phyloP scores from a whole-genome alignment of 2,329 filamentous ascomycete species.

The Claviceps paspali region DNA sequence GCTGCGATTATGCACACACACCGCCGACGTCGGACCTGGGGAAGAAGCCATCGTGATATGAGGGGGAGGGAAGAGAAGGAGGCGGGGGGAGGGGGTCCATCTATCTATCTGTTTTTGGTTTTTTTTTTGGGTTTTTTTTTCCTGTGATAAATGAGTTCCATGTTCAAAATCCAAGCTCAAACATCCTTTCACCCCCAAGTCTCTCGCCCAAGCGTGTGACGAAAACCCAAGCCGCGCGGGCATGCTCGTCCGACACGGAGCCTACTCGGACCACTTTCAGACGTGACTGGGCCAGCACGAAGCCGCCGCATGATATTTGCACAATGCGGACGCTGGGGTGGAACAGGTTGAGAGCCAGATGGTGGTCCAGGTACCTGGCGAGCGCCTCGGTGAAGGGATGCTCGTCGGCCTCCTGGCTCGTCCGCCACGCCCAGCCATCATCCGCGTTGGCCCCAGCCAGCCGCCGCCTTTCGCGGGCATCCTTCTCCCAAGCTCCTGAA shows the following conservation, averaged over 20 bases:
- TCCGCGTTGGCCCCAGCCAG: slow-evolving; percentile 32
- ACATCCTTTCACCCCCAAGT: slow-evolving; percentile 12
- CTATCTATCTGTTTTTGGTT: no score
- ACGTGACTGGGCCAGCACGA: slow-evolving; percentile 36
- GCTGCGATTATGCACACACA: no score
- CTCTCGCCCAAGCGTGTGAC: slow-evolving; percentile 21
- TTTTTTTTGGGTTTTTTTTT: no score
- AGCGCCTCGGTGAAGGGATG: slow-evolving; percentile 35
- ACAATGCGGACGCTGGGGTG: slow-evolving; percentile 37
- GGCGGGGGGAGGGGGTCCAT: no score
- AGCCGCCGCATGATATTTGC: slow-evolving; percentile 40
- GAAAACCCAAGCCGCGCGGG: slow-evolving; percentile 23
- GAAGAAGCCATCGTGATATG: no score
- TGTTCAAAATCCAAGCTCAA: slow-evolving; percentile 4
- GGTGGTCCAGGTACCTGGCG: slow-evolving; percentile 32
- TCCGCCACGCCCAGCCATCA: slow-evolving; percentile 38
- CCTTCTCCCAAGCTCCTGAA: slow-evolving; percentile 15
- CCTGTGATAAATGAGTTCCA: no score
- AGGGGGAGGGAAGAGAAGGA: no score
- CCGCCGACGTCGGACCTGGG: no score
- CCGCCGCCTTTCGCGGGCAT: slow-evolving; percentile 24
- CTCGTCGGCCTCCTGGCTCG: slow-evolving; percentile 7
- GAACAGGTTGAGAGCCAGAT: slow-evolving; percentile 38
- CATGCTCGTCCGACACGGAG: slow-evolving; percentile 16
- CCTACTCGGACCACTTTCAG: slow-evolving; percentile 29